Evolutionary conservation across 202 grass and related monocot species (phyloP), one percentile per base, ranked within the genome.

Genomic region (Musa balbisiana): DNA sequence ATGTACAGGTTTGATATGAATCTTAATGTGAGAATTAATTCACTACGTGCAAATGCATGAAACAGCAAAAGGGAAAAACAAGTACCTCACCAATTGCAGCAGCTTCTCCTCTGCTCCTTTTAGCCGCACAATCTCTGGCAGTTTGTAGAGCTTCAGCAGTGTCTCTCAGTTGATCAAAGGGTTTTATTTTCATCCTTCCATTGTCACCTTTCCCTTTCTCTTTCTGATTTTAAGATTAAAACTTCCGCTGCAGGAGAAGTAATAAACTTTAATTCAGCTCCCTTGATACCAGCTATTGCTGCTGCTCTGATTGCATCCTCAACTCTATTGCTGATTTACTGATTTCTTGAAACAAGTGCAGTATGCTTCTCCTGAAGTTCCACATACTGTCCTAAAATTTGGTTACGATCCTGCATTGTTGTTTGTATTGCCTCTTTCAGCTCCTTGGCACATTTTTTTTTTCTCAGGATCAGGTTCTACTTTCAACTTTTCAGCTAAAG

Each of bases 361-460:
- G 90, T 92, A 77, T 98, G 95, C 53, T 87, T 98, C 82, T 94
- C 95, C 84, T 94, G 88, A 73, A 98, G 89, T 83, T 98, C 95
- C 68, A 87, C 91, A 55, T 98, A 98, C 77, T 98, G 95, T 73
- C 94, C 95, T 51, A 98, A 65, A 71, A 94, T 89, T 79, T 89
- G 90, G 17, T 85, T 87, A 78, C 91, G 89, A 50, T 87, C 95
- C 67, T 98, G 95, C 83, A 98, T 86, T n/a, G 91, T 89, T 79
- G 89, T 92, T 79, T 98, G 91, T 49, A 98, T 49, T 76, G 89
- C 91, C 59, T 98, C 91, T 68, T 92, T 98, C 33, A 94, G 43
- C 83, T 98, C 95, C 62, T 88, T 89, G 21, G 87, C 82, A 80
- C 91, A 98, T 54, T 87, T 91, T 43, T 91, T 43, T 43, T 78